These are phyloP conservation scores for Claviceps humidiphila DNA, from an alignment of 2,329 filamentous ascomycete genomes.

Conservation along the genomic window DNA sequence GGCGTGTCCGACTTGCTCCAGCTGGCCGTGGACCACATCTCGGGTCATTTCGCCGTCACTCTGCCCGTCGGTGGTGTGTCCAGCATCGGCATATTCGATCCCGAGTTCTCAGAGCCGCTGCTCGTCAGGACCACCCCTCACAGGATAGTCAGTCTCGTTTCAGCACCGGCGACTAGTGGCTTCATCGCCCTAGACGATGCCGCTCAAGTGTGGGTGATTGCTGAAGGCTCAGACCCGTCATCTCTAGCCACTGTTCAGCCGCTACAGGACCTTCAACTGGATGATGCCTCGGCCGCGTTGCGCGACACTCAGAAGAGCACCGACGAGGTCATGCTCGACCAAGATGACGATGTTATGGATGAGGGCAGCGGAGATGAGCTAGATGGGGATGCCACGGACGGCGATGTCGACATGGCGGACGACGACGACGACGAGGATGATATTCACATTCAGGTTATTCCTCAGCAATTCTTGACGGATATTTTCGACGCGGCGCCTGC, in stretches of 20 bases:
- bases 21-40: conserved; percentile 56
- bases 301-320: conserved; percentile 14
- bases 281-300: conserved; percentile 21
- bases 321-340: conserved; percentile 21
- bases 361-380: conserved; percentile 29
- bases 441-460: conserved; percentile 46
- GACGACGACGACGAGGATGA: conserved; percentile 22
- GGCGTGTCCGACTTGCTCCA: conserved; percentile 38
- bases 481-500: conserved; percentile 59
- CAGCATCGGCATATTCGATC: conserved; percentile 53
- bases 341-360: conserved; percentile 23
- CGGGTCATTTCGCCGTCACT: conserved; percentile 53
- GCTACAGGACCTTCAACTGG: conserved; percentile 39
- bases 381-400: conserved; percentile 23
- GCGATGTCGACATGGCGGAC: conserved; percentile 30
- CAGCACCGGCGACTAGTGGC: conserved; percentile 50
- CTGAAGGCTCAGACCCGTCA: conserved; percentile 43
- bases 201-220: conserved; percentile 54
- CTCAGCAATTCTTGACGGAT: conserved; percentile 53
- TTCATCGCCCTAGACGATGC: conserved; percentile 66
- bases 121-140: conserved; percentile 42
- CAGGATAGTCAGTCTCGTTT: conserved; percentile 52
- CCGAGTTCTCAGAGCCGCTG: conserved; percentile 44
- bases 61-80: conserved; percentile 34
- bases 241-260: conserved; percentile 40